A percentile compares a stretch with the other conserved stretches of the same genome.
Conservation (phyloP, 441 rosid species). For the Manihot esculenta region DNA sequence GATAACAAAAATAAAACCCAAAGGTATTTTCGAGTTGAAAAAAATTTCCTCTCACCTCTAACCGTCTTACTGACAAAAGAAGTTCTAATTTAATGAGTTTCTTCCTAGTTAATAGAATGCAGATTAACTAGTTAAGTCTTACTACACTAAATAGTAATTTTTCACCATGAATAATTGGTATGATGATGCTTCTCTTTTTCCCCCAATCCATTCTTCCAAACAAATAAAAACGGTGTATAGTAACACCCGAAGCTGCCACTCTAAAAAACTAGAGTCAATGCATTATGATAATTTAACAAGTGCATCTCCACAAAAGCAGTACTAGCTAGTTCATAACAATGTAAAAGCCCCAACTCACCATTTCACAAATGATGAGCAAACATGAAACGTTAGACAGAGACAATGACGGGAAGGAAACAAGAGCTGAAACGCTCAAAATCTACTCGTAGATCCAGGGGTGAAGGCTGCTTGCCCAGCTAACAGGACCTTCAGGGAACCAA, state of each 20-base stretch:
- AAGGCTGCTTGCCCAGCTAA: constrained; percentile 78
- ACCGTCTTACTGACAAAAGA: too few relatives aligned
- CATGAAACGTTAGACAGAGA: not conserved
- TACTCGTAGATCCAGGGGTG: constrained; percentile 83
- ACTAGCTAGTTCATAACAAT: not conserved
- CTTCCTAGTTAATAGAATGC: too few relatives aligned
- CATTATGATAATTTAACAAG: not conserved
- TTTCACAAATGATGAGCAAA: not conserved
- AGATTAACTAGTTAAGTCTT: too few relatives aligned
- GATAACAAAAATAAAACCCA: too few relatives aligned
- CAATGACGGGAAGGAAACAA: not conserved
- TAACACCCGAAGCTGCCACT: not conserved
- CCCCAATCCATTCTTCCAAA: too few relatives aligned
- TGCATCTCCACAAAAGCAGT: not conserved
- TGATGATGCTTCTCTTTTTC: too few relatives aligned
- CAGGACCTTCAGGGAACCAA: constrained; percentile 88
- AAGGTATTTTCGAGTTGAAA: too few relatives aligned
- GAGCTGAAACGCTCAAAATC: not conserved
- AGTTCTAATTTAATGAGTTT: too few relatives aligned
- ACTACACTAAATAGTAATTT: too few relatives aligned
- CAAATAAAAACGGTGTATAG: too few relatives aligned
- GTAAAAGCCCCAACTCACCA: not conserved
- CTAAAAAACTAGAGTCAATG: not conserved
- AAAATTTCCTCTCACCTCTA: too few relatives aligned
- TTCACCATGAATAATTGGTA: too few relatives aligned